These are phyloP conservation scores for Microcyclosporella mali DNA, from an alignment of 2,329 filamentous ascomycete genomes.

Conservation along the genomic window DNA sequence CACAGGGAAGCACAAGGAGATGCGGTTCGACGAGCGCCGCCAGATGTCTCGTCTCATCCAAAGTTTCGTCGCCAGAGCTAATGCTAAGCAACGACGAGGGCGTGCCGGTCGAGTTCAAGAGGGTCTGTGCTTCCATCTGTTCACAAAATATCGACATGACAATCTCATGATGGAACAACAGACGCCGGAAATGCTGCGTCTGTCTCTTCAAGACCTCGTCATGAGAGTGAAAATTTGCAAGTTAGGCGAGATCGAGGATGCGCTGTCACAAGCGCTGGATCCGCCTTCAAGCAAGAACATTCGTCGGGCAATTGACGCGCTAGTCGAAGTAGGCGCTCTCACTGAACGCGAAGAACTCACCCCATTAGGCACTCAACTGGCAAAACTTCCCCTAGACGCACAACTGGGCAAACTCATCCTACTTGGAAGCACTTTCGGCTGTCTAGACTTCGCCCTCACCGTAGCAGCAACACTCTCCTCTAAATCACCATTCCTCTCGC, in stretches of 20 bases:
- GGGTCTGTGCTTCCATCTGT: constrained; percentile 91
- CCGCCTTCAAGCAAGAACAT: constrained; percentile 90
- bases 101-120: constrained; percentile 93
- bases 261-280: constrained; percentile 79
- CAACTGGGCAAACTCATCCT: constrained; percentile 92
- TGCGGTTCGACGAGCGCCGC: constrained; percentile 89
- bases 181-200: constrained; percentile 88
- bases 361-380: constrained; percentile 76
- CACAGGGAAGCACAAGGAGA: constrained; percentile 93
- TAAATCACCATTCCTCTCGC: constrained; percentile 86
- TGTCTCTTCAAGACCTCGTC: constrained; percentile 89
- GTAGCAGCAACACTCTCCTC: constrained; percentile 89
- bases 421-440: constrained; percentile 78
- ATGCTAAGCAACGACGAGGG: constrained; percentile 89
- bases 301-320: constrained; percentile 80
- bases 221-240: constrained; percentile 98
- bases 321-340: constrained; percentile 87
- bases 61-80: constrained; percentile 90
- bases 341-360: constrained; percentile 78
- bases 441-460: constrained; percentile 84
- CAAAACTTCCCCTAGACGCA: constrained; percentile 83
- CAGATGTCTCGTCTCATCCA: constrained; percentile 88
- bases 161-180: constrained; percentile 80
- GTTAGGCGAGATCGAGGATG: constrained; percentile 86
- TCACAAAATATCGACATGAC: constrained; percentile 85